Conservation (phyloP, 2,329 filamentous ascomycete genomes). For the Tolypocladium tropicale region DNA sequence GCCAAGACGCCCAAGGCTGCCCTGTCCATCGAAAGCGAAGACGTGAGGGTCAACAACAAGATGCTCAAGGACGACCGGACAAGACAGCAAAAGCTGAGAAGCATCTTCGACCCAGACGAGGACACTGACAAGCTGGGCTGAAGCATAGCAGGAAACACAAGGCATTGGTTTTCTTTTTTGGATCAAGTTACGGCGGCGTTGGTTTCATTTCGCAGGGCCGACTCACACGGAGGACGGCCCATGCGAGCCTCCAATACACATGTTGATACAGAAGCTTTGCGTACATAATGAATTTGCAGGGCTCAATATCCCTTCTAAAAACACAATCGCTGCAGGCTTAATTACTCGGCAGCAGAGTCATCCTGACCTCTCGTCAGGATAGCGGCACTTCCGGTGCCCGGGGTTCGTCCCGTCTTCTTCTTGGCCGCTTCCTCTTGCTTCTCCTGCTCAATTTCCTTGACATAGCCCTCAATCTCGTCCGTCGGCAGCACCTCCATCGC, state of each 20-base stretch:
- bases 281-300: slow-evolving; percentile 13
- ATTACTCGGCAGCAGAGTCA: slow-evolving; percentile 26
- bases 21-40: slow-evolving; percentile 82
- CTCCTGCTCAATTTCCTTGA: slow-evolving; percentile 98
- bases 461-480: slow-evolving; percentile 93
- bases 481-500: slow-evolving; percentile 85
- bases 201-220: slow-evolving; percentile 13
- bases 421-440: slow-evolving; percentile 98
- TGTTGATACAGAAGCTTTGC: slow-evolving; percentile 26
- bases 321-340: slow-evolving; percentile 6
- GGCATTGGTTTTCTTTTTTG: neutral
- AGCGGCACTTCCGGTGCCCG: slow-evolving; percentile 59
- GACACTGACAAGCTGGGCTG: slow-evolving; percentile 69
- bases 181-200: slow-evolving; percentile 18
- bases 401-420: slow-evolving; percentile 77
- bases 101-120: slow-evolving; percentile 67
- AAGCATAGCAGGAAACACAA: slow-evolving; percentile 9
- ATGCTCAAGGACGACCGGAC: slow-evolving; percentile 91
- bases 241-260: slow-evolving; percentile 18
- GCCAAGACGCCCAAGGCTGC: slow-evolving; percentile 74
- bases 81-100: slow-evolving; percentile 44
- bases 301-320: slow-evolving; percentile 13
- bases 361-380: slow-evolving; percentile 58
- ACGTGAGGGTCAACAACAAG: slow-evolving; percentile 72
- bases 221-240: slow-evolving; percentile 8